Evolutionary conservation across 805 yeast genomes (phyloP).

Genomic region (Wickerhamomyces canadensis): DNA sequence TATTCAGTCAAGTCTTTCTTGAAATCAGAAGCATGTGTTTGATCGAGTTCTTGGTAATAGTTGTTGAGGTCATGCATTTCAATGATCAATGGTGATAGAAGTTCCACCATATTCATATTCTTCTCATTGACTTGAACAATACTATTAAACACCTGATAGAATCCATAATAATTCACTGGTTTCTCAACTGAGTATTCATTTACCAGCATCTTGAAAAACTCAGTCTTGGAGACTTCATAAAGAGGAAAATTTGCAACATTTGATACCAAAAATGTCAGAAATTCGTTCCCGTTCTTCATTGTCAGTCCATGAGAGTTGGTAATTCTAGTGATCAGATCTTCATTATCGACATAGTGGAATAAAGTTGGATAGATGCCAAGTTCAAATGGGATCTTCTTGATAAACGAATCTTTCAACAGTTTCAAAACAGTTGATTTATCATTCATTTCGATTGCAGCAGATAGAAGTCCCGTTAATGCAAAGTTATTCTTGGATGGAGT

Average conservation of each 20-base stretch:
- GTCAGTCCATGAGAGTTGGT: conserved; percentile 29
- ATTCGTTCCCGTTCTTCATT: conserved; percentile 22
- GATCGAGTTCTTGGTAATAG: conserved; percentile 22
- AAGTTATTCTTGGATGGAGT: conserved; percentile 15
- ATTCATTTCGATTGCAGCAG: conserved; percentile 12
- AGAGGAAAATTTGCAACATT: conserved; percentile 19
- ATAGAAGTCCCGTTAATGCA: conserved; percentile 14
- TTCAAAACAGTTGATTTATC: conserved; percentile 29
- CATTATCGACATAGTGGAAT: conserved; percentile 27
- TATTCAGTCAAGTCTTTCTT: conserved; percentile 25
- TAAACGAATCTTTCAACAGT: conserved; percentile 33
- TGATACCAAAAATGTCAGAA: conserved; percentile 20
- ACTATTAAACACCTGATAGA: conserved; percentile 26
- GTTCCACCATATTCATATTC: conserved; percentile 23
- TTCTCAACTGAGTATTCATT: conserved; percentile 14
- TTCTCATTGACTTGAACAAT: conserved; percentile 25
- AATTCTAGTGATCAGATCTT: conserved; percentile 28
- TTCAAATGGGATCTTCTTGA: conserved; percentile 28
- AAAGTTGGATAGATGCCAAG: conserved; percentile 27
- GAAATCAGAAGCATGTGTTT: conserved; percentile 25
- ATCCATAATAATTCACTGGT: conserved; percentile 24
- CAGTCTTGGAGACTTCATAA: conserved; percentile 20
- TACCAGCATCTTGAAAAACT: conserved; percentile 26
- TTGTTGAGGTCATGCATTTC: conserved; percentile 32
- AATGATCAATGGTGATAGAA: conserved; percentile 29